phyloP scores from a whole-genome alignment of 225 moss, liverwort and hornwort species.

The Bryum argenteum region DNA sequence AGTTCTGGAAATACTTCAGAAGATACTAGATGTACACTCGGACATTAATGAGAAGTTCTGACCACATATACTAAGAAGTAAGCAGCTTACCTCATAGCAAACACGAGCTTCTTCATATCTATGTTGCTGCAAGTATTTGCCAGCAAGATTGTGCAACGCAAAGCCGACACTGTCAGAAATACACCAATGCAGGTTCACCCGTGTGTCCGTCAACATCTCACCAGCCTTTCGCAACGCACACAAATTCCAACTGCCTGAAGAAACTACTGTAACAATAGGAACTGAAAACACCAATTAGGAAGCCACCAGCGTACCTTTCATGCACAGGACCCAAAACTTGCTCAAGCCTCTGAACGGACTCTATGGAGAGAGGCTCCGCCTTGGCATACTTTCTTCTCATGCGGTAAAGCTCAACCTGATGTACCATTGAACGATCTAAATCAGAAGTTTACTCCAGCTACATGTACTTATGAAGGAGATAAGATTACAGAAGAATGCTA shows the following conservation, averaged over 20 bases:
- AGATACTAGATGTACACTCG: conserved; percentile 1
- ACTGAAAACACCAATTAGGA: background rate
- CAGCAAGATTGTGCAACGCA: conserved; percentile 94
- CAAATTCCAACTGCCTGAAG: background rate
- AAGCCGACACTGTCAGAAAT: conserved; percentile 77
- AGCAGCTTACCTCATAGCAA: conserved; percentile 74
- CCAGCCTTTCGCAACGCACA: background rate
- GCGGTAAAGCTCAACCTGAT: conserved; percentile 77
- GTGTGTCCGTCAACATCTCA: conserved; percentile 23
- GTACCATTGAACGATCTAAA: background rate
- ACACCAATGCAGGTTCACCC: conserved; percentile 16
- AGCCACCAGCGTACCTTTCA: conserved; percentile 71
- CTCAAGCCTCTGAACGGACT: conserved; percentile 87
- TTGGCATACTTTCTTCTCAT: conserved; percentile 71
- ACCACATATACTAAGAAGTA: background rate
- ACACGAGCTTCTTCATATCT: conserved; percentile 74
- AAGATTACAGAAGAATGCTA: background rate
- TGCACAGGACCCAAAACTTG: conserved; percentile 74
- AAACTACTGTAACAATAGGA: background rate
- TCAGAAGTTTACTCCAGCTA: background rate
- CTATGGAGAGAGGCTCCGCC: conserved; percentile 84
- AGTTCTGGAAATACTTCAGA: background rate
- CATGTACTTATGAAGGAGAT: background rate
- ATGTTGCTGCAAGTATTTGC: conserved; percentile 87
- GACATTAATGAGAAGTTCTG: conserved; percentile 2